Evolutionary conservation across 164 flowering plant genomes (phyloP).

Genomic region (Chimonanthus salicifolius): DNA sequence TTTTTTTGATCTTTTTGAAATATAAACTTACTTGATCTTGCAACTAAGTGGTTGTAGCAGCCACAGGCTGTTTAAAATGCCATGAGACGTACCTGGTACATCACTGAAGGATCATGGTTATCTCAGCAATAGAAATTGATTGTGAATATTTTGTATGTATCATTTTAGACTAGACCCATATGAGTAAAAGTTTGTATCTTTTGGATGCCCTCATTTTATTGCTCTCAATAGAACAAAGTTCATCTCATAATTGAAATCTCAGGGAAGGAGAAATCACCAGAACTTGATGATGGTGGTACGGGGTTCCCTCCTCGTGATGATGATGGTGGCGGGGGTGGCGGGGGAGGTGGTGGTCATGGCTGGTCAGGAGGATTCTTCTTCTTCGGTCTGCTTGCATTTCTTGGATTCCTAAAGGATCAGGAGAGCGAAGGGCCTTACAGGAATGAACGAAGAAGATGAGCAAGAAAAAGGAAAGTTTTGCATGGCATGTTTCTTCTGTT

Average conservation of each 20-base stretch:
- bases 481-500: too few species aligned
- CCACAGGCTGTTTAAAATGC: too few species aligned
- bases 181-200: not conserved
- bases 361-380: slow-evolving; percentile 87
- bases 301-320: slow-evolving; percentile 93
- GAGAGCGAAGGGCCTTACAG: slow-evolving; percentile 55
- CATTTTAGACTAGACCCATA: not conserved
- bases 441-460: slow-evolving; percentile 20
- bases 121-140: not conserved
- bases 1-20: too few species aligned
- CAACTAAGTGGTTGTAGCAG: too few species aligned
- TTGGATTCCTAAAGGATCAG: slow-evolving; percentile 75
- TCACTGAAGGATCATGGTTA: not conserved
- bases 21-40: too few species aligned
- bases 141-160: not conserved
- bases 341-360: slow-evolving; percentile 80
- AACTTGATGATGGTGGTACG: slow-evolving; percentile 81
- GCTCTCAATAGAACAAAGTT: not conserved
- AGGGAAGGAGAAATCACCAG: slow-evolving; percentile 80
- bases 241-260: slow-evolving; percentile 1
- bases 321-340: slow-evolving; percentile 54
- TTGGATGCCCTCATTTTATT: not conserved
- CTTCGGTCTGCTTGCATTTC: slow-evolving; percentile 81
- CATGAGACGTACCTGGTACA: too few species aligned
- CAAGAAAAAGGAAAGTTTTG: too few species aligned